Evolutionary conservation across 345 rosid species (phyloP), one percentile per base, ranked within the genome.

Genomic region (Arabidopsis arenosa): DNA sequence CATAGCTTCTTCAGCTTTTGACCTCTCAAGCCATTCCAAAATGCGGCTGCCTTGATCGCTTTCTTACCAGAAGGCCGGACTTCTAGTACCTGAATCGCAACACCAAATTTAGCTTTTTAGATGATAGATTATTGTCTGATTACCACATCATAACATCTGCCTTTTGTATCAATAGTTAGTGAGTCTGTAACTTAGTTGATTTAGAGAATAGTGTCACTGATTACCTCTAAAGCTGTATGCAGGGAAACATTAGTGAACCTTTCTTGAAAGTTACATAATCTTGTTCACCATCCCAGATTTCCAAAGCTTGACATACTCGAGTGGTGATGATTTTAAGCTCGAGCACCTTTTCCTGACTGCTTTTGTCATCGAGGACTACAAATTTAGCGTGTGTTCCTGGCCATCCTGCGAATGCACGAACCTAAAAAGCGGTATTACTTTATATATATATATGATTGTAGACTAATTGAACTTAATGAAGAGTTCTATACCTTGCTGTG

Each of bases 381-480:
- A 89, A 78, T 80, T 86, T 92, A 18, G 96, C 90, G 59, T 97
- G 84, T 14, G 99, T 95, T 76, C 97, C 97, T 4, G 97, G 99
- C 97, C 99, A 94, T 37, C 97, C 99, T 86, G 99, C 91, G 66
- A 95, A 85, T 66, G 97, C 98, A 79, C 97, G 97, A 79, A 94
- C 95, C 97, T 94, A 79, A 62, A 84, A 71, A 64, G 33, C 7
- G 35, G 77, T 70, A 81, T 85, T 73, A 72, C 67, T 56, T 35
- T 64, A 23, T 2, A 10, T 5, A 9, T 15, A 23, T 23, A 7
- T 48, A 39, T 72, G 62, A 17, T 49, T 40, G 49, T 5, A 68
- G 6, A 1, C 36, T 10, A 32, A n/a, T 2, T 4, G 35, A 23
- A 17, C 32, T 12, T 44, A 55, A 33, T 37, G 60, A 65, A 63